phyloP scores from a whole-genome alignment of 2,329 filamentous ascomycete genomes.

The Acephala macrosclerotiorum region DNA sequence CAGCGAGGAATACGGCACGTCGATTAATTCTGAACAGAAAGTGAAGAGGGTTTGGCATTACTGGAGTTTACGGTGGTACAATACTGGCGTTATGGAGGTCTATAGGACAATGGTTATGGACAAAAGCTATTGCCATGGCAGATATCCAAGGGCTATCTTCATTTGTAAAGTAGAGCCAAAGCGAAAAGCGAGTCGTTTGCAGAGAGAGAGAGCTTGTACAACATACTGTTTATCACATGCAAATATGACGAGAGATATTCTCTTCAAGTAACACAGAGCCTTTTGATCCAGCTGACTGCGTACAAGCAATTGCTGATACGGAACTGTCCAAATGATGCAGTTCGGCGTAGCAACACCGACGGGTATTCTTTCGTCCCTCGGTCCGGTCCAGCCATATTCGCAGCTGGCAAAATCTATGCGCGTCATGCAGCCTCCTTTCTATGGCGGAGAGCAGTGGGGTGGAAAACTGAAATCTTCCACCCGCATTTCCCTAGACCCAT shows the following conservation, averaged over 20 bases:
- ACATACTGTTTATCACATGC: conserved; percentile 2
- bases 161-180: not conserved
- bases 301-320: not conserved
- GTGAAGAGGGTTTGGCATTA: no score
- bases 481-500: not conserved
- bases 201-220: not conserved
- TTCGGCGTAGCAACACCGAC: not conserved
- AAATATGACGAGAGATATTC: not conserved
- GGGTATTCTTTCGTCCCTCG: conserved; percentile 20
- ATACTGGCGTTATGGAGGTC: no score
- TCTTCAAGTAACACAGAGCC: not conserved
- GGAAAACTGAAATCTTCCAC: not conserved
- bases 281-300: not conserved
- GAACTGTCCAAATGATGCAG: conserved; percentile 16
- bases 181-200: not conserved
- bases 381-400: conserved; percentile 25
- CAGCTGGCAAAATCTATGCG: conserved; percentile 23
- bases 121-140: not conserved
- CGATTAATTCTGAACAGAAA: no score
- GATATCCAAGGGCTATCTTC: not conserved
- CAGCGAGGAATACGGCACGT: conserved; percentile 34
- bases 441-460: conserved; percentile 6
- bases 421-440: conserved; percentile 4
- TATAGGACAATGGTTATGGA: no score
- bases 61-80: no score